Conservation (phyloP, 2,329 filamentous ascomycete species). For the Pseudophaeomoniella oleicola region DNA sequence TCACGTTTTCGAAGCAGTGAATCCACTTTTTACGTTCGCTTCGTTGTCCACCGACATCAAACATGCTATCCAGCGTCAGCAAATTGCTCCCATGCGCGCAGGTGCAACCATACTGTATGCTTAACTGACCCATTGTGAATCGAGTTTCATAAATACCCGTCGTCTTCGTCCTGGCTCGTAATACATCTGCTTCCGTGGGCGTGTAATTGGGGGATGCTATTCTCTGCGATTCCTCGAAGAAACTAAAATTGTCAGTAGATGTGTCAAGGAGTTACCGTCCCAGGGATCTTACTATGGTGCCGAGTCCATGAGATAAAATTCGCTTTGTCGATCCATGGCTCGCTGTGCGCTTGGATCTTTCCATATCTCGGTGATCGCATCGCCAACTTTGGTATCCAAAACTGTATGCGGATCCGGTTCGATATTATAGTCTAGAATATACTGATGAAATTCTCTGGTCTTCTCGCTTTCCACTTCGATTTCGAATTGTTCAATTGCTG, state of each 20-base stretch:
- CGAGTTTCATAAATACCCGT: constrained; percentile 98
- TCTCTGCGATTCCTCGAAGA: constrained; percentile 82
- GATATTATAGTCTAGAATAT: constrained; percentile 73
- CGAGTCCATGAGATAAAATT: constrained; percentile 99
- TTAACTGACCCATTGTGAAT: constrained; percentile 96
- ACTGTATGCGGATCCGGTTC: constrained; percentile 79
- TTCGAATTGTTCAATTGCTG: constrained; percentile 81
- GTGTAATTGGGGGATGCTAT: constrained; percentile 78
- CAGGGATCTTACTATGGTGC: constrained; percentile 88
- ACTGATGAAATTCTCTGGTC: constrained; percentile 62
- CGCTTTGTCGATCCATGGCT: constrained; percentile 84
- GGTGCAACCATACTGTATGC: constrained; percentile 68
- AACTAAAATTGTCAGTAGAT: constrained; percentile 44
- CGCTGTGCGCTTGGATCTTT: constrained; percentile 69
- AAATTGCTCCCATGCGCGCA: neutral
- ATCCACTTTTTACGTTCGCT: constrained; percentile 99
- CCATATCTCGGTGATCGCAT: constrained; percentile 79
- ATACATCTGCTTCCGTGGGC: constrained; percentile 84
- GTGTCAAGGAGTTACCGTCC: constrained; percentile 10
- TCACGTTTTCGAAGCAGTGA: constrained; percentile 98
- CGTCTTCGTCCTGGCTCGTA: constrained; percentile 91
- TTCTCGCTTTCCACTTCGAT: constrained; percentile 61
- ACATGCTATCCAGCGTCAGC: constrained; percentile 59
- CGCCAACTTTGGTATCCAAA: constrained; percentile 66
- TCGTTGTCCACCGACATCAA: constrained; percentile 91